Evolutionary conservation across 805 yeast species (phyloP).

Genomic region (Spathaspora gorwiae): DNA sequence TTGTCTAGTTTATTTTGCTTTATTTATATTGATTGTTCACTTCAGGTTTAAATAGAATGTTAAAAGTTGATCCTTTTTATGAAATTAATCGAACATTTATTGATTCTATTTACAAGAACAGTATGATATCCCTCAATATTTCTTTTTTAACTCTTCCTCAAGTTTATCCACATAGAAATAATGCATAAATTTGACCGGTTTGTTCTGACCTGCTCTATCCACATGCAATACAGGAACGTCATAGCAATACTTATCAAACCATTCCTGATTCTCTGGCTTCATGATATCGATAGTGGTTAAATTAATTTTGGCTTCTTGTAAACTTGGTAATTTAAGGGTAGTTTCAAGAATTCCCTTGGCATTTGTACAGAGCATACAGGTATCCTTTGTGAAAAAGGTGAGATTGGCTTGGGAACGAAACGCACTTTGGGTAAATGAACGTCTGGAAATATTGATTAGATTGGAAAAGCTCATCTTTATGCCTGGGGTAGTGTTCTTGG

Average conservation of each 20-base stretch:
- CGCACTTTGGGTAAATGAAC: background rate
- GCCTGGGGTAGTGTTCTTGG: too few relatives aligned
- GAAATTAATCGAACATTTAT: too few relatives aligned
- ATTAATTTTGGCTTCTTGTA: conserved; percentile 21
- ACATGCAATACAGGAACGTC: conserved; percentile 78
- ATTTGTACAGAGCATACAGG: conserved; percentile 64
- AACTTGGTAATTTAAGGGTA: conserved; percentile 30
- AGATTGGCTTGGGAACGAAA: conserved; percentile 16
- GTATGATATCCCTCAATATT: too few relatives aligned
- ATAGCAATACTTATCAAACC: conserved; percentile 71
- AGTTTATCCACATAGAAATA: conserved; percentile 53
- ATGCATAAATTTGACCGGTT: conserved; percentile 65
- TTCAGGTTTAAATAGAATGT: too few relatives aligned
- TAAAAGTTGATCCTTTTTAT: too few relatives aligned
- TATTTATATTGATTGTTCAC: too few relatives aligned
- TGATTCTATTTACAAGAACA: too few relatives aligned
- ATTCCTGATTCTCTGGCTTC: conserved; percentile 51
- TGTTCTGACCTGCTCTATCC: conserved; percentile 42
- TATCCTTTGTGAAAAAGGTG: conserved; percentile 64
- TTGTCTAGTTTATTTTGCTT: too few relatives aligned
- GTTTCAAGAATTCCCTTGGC: conserved; percentile 50
- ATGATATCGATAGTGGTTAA: conserved; percentile 53
- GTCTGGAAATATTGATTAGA: too few relatives aligned
- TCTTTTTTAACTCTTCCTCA: conserved; percentile 39
- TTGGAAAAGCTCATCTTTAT: too few relatives aligned